These are phyloP conservation scores for Skeletonema costatum DNA, from an alignment of 108 stramenopile species.

Conservation along the genomic window DNA sequence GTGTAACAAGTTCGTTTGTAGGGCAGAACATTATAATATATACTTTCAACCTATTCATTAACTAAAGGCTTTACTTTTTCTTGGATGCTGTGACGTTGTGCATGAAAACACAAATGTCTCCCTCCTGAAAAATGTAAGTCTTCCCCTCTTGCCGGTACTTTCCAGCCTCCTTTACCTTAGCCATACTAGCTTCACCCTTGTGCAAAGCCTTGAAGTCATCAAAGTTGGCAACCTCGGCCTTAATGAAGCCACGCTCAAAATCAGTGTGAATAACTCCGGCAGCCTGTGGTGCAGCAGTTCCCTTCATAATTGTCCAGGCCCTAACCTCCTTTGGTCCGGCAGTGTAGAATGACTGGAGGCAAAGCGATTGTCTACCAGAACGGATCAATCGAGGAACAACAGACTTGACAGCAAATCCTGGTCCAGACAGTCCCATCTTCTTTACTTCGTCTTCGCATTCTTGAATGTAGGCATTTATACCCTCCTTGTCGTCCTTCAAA, in stretches of 20 bases:
- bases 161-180: conserved; percentile 97
- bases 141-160: conserved; percentile 99
- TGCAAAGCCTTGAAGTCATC: conserved; percentile 96
- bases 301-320: conserved; percentile 98
- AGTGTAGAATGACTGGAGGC: conserved; percentile 98
- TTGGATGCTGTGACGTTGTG: conserved; percentile 82
- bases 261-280: conserved; percentile 99
- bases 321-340: conserved; percentile 98
- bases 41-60: neutral
- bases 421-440: conserved; percentile 84
- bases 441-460: conserved; percentile 82
- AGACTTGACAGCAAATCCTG: conserved; percentile 84
- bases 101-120: conserved; percentile 91
- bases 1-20: neutral
- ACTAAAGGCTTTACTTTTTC: conserved; percentile 75
- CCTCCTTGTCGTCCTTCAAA: conserved; percentile 71
- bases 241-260: conserved; percentile 99
- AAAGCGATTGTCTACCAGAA: conserved; percentile 92
- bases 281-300: conserved; percentile 92
- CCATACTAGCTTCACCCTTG: conserved; percentile 90
- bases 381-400: conserved; percentile 97
- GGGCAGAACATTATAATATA: neutral
- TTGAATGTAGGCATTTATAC: conserved; percentile 80
- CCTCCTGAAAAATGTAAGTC: conserved; percentile 92
- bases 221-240: conserved; percentile 96